These are phyloP conservation scores for Metarhizium robertsii DNA, from an alignment of 2,329 filamentous ascomycete genomes.

Conservation along the genomic window DNA sequence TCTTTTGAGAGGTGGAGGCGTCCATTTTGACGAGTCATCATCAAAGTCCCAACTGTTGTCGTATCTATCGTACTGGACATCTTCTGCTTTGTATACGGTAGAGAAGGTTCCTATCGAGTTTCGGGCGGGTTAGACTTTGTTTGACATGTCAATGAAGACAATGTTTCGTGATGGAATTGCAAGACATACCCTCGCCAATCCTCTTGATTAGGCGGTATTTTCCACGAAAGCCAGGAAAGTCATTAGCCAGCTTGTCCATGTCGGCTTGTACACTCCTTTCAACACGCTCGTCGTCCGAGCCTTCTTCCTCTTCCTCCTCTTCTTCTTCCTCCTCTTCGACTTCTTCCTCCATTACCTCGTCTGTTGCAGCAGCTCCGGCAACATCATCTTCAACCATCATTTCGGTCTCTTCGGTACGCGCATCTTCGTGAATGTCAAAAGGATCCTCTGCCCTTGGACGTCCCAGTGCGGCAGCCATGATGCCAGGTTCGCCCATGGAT, in stretches of 20 bases:
- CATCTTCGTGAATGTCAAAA: conserved; percentile 43
- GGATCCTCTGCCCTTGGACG: conserved; percentile 19
- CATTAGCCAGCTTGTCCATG: conserved; percentile 74
- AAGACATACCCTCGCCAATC: conserved; percentile 75
- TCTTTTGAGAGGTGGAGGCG: conserved; percentile 55
- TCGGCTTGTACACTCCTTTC: conserved; percentile 69
- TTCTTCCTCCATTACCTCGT: conserved; percentile 17
- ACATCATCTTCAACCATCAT: conserved; percentile 35
- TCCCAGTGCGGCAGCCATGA: conserved; percentile 4
- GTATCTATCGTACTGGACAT: conserved; percentile 74
- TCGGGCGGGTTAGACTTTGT: not conserved
- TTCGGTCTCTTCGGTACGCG: conserved; percentile 38
- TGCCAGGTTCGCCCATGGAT: not conserved
- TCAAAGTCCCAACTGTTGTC: conserved; percentile 81
- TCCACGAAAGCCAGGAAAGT: conserved; percentile 74
- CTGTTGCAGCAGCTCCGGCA: conserved; percentile 12
- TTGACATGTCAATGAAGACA: not conserved
- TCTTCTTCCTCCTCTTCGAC: conserved; percentile 18
- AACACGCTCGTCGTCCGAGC: conserved; percentile 51
- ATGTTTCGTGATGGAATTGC: not conserved
- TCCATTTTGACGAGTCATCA: conserved; percentile 56
- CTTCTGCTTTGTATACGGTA: conserved; percentile 97
- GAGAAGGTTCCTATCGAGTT: conserved; percentile 77
- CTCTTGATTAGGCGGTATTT: conserved; percentile 88
- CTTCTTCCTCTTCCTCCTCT: conserved; percentile 26